Conservation (phyloP, 352 stramenopile species). For the Phytophthora colocasiae region DNA sequence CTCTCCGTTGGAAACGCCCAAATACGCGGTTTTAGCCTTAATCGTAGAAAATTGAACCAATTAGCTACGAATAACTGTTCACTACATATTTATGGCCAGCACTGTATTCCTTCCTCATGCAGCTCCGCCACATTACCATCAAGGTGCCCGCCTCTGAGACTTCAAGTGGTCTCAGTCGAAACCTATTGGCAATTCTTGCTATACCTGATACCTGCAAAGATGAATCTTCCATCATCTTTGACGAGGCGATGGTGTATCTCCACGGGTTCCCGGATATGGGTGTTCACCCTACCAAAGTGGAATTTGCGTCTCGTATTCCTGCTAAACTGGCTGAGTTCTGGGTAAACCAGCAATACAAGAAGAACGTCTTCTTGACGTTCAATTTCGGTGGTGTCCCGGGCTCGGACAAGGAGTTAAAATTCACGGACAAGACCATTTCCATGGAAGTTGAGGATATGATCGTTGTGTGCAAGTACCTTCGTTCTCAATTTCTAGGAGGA, state of each 20-base stretch:
- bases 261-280: slow-evolving; percentile 80
- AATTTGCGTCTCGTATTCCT: slow-evolving; percentile 65
- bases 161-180: slow-evolving; percentile 19
- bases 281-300: slow-evolving; percentile 60
- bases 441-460: slow-evolving; percentile 67
- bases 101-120: slow-evolving; percentile 16
- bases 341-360: slow-evolving; percentile 36
- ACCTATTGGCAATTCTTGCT: slow-evolving; percentile 31
- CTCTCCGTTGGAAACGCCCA: too few species aligned
- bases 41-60: too few species aligned
- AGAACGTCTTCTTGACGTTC: slow-evolving; percentile 56
- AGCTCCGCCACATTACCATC: slow-evolving; percentile 24
- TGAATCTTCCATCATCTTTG: slow-evolving; percentile 13
- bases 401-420: slow-evolving; percentile 58
- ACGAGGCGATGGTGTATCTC: slow-evolving; percentile 70
- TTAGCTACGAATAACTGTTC: too few species aligned
- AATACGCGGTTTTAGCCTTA: too few species aligned
- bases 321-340: slow-evolving; percentile 66
- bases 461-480: slow-evolving; percentile 55
- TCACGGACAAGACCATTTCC: slow-evolving; percentile 60
- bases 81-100: too few species aligned
- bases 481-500: slow-evolving; percentile 33
- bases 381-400: slow-evolving; percentile 76
- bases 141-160: slow-evolving; percentile 24
- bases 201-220: slow-evolving; percentile 15